These are phyloP conservation scores for Trichoderma sp. DNA, from an alignment of 2,329 filamentous ascomycete species.

Conservation along the genomic window DNA sequence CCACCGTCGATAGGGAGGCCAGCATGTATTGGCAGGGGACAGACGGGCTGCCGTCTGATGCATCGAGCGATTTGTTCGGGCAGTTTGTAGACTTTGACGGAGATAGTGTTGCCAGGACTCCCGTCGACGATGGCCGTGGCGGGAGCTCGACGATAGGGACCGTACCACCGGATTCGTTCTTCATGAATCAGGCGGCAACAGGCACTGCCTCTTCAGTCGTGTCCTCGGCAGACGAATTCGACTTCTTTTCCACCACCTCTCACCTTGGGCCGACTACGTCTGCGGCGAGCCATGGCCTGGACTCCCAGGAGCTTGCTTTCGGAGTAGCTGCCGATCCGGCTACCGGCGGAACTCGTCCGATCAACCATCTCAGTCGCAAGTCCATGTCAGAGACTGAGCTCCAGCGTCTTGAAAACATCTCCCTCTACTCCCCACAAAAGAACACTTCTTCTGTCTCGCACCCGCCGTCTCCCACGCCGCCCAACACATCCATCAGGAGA, in stretches of 20 bases:
- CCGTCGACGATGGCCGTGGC: constrained; percentile 22
- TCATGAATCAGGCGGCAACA: constrained; percentile 31
- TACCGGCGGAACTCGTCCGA: constrained; percentile 23
- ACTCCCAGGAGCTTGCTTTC: constrained; percentile 31
- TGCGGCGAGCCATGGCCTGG: constrained; percentile 31
- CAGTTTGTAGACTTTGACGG: constrained; percentile 39
- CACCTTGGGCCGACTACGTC: constrained; percentile 28
- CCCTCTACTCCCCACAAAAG: constrained; percentile 39
- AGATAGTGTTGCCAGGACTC: constrained; percentile 23
- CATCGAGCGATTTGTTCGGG: constrained; percentile 35
- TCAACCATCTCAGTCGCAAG: constrained; percentile 30
- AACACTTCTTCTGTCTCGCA: constrained; percentile 28
- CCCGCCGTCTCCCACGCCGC: constrained; percentile 34
- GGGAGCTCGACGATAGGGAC: constrained; percentile 25
- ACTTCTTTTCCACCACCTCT: constrained; percentile 37
- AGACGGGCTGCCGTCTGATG: constrained; percentile 31
- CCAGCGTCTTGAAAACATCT: constrained; percentile 47
- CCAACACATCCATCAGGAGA: constrained; percentile 31
- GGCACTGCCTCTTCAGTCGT: constrained; percentile 36
- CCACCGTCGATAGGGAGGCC: constrained; percentile 34
- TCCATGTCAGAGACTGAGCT: constrained; percentile 49
- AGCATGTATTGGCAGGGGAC: constrained; percentile 37
- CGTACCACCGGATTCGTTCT: constrained; percentile 29
- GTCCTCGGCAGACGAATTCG: constrained; percentile 37
- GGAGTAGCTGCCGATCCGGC: constrained; percentile 9